A percentile compares a stretch with the other conserved stretches of the same genome.
These are phyloP conservation scores for Solidago caesia DNA, from an alignment of 129 eudicot genomes.

Conservation along the genomic window DNA sequence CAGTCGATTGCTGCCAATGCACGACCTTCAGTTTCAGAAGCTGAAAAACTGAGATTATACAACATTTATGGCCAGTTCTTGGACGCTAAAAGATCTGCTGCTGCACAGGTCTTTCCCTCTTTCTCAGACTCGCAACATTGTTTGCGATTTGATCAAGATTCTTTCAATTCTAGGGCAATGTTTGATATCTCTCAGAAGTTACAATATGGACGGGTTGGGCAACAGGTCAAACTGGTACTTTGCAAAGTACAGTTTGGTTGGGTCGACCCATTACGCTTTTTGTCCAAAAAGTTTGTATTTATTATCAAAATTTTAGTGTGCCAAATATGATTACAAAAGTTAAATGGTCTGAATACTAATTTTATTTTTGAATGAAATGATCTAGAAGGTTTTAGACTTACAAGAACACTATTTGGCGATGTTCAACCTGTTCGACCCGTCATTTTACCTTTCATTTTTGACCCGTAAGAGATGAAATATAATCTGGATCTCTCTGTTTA, in stretches of 20 bases:
- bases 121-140: neutral
- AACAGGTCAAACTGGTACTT: neutral
- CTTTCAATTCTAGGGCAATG: neutral
- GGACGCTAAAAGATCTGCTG: conserved; percentile 73
- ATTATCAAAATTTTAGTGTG: neutral
- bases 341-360: neutral
- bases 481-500: neutral
- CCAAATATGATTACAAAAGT: neutral
- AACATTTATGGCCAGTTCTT: conserved; percentile 79
- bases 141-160: conserved; percentile 12
- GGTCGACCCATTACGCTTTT: neutral
- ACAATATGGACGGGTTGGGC: conserved; percentile 7
- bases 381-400: neutral
- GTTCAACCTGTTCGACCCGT: neutral
- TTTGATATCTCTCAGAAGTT: neutral
- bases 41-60: conserved; percentile 78
- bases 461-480: neutral
- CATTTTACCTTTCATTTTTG: neutral
- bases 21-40: conserved; percentile 85
- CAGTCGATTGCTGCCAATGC: conserved; percentile 58
- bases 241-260: neutral
- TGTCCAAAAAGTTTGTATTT: neutral
- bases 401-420: neutral
- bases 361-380: neutral
- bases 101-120: conserved; percentile 60